Evolutionary conservation across 2,329 filamentous ascomycete genomes (phyloP).

Genomic region (Monosporascus sp.): DNA sequence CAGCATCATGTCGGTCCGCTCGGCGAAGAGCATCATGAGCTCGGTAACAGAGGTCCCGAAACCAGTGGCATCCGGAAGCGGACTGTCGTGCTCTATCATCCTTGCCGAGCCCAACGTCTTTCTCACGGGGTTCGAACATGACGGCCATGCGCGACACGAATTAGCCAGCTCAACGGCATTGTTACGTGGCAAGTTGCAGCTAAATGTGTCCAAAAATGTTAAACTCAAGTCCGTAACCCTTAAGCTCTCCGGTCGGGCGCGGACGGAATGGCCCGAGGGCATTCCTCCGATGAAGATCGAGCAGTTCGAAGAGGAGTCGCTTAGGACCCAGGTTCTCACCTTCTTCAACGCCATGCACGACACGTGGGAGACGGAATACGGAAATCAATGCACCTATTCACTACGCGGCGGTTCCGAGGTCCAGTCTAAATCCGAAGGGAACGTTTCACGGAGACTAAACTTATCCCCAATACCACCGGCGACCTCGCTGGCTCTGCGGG

Average conservation of each 20-base stretch:
- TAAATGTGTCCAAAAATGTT: constrained; percentile 80
- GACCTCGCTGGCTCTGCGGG: constrained; percentile 27
- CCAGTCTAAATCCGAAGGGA: constrained; percentile 26
- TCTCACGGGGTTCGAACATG: constrained; percentile 71
- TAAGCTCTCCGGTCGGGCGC: constrained; percentile 76
- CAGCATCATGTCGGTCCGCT: constrained; percentile 46
- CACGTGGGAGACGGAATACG: constrained; percentile 55
- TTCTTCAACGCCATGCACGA: constrained; percentile 81
- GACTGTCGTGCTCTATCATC: constrained; percentile 66
- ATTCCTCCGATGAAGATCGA: constrained; percentile 85
- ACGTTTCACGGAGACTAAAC: neutral
- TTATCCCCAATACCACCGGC: constrained; percentile 23
- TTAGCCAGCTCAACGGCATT: constrained; percentile 68
- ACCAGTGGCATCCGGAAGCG: constrained; percentile 73
- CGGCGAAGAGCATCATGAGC: constrained; percentile 45
- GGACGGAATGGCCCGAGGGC: constrained; percentile 94
- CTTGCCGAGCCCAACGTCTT: constrained; percentile 78
- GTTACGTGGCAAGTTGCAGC: constrained; percentile 74
- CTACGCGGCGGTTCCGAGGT: constrained; percentile 36
- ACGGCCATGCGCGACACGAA: constrained; percentile 49
- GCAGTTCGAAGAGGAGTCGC: constrained; percentile 74
- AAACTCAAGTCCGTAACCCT: constrained; percentile 91
- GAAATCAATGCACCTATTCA: constrained; percentile 56
- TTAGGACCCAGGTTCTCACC: constrained; percentile 82
- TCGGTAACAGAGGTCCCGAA: constrained; percentile 58